A percentile compares a stretch with the other conserved stretches of the same genome.
phyloP scores from a whole-genome alignment of 2,329 filamentous ascomycete species.

The Dendryphion nanum region DNA sequence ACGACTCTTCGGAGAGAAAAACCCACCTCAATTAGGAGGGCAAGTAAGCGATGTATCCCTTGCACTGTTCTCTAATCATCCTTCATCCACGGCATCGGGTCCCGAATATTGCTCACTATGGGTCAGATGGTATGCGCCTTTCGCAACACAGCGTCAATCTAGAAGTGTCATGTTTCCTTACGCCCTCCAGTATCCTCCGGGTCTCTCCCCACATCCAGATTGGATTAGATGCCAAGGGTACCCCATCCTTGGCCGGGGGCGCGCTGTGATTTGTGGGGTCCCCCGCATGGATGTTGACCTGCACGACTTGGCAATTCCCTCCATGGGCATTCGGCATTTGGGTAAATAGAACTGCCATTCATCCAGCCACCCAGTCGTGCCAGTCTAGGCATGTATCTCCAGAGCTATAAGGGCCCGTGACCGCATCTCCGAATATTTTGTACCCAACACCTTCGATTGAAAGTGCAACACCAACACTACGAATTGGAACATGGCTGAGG shows the following conservation, averaged over 20 bases:
- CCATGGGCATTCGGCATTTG: constrained; percentile 27
- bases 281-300: constrained; percentile 10
- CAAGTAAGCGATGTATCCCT: too few relatives aligned
- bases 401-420: constrained; percentile 18
- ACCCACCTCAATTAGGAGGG: too few relatives aligned
- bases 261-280: constrained; percentile 25
- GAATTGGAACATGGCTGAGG: constrained; percentile 17
- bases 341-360: constrained; percentile 20
- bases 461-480: too few relatives aligned
- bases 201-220: constrained; percentile 26
- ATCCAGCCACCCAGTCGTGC: too few relatives aligned
- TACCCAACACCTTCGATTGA: too few relatives aligned
- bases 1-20: too few relatives aligned
- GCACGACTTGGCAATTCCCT: constrained; percentile 13
- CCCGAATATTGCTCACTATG: constrained; percentile 2
- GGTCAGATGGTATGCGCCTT: constrained; percentile 4
- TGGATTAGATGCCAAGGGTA: constrained; percentile 18
- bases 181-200: neutral
- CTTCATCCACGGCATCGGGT: constrained; percentile 4
- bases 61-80: too few relatives aligned
- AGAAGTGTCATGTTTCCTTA: neutral
- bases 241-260: constrained; percentile 11
- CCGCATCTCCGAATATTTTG: constrained; percentile 8
- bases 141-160: neutral
- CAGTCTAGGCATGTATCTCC: constrained; percentile 18